A percentile compares a stretch with the other conserved stretches of the same genome.
These are phyloP conservation scores for Cylindrotheca fusiformis DNA, from an alignment of 108 stramenopile genomes.

Conservation along the genomic window DNA sequence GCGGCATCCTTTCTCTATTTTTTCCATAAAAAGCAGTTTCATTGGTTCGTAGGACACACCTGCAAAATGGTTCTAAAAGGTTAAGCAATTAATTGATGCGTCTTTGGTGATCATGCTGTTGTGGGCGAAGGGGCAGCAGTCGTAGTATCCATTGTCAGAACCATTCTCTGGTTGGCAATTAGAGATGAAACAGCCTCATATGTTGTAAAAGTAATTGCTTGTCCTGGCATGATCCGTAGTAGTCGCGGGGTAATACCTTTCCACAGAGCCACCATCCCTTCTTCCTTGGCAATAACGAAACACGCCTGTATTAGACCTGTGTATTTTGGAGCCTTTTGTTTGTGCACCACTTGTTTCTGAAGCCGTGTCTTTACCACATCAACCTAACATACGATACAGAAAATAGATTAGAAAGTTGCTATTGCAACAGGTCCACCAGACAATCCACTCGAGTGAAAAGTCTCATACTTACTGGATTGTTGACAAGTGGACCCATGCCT, in stretches of 20 bases:
- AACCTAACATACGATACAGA: slow-evolving; percentile 1
- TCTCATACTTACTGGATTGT: slow-evolving; percentile 65
- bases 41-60: too few relatives aligned
- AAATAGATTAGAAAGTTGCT: not conserved
- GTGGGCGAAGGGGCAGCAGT: not conserved
- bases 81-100: too few relatives aligned
- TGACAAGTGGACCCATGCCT: slow-evolving; percentile 91
- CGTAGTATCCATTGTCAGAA: not conserved
- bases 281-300: slow-evolving; percentile 85
- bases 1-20: too few relatives aligned
- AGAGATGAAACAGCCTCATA: slow-evolving; percentile 69
- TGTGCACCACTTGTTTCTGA: slow-evolving; percentile 87
- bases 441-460: too few relatives aligned
- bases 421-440: too few relatives aligned
- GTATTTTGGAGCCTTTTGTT: slow-evolving; percentile 80
- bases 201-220: slow-evolving; percentile 97
- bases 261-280: slow-evolving; percentile 92
- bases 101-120: not conserved
- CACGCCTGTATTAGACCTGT: slow-evolving; percentile 82
- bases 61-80: too few relatives aligned
- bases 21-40: too few relatives aligned
- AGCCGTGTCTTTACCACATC: slow-evolving; percentile 96
- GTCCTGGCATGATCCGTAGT: slow-evolving; percentile 95
- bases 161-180: not conserved
- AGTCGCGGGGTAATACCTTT: slow-evolving; percentile 96